Evolutionary conservation across 2,329 filamentous ascomycete genomes (phyloP), one percentile per base, ranked within the genome.

Genomic region (Grosmannia huntii): DNA sequence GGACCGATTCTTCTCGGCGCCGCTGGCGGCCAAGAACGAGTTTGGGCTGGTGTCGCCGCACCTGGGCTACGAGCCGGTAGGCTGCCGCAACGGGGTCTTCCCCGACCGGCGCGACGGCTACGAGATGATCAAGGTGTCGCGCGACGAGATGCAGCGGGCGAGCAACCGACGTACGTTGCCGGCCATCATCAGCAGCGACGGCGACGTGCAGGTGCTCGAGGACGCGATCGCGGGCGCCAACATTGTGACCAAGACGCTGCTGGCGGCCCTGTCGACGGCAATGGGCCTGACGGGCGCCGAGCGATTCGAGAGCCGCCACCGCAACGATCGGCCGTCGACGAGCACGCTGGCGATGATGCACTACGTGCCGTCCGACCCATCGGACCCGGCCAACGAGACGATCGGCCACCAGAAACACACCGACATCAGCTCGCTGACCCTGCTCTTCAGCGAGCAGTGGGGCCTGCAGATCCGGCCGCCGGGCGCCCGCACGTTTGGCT

Each of bases 381-480:
- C 70, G 19, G 73, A 76, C 59, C 70, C 73, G 44, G 64, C 70
- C 21, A 33, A 55, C 21, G 53, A 60, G 36, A 46, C 46, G 19
- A 48, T 79, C 63, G 76, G 76, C 27, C 77, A 80, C 69, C 74
- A 79, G 68, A 79, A 16, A 14, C 36, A 38, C 14, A 38, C 36
- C 14, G 36, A 38, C 36, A 38, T 38, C 67, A 75, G 76, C 65
- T 75, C 75, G 21, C 68, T 82, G 46, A 81, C 79, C 7, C 68
- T 82, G 53, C 73, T 82, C 49, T 81, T 82, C 72, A 74, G 70
- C 64, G 73, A 79, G 68, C 73, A 80, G 68, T 79, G 76, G 76
- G 80, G 80, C 7, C 74, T 83, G 33, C 80, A 83, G 67, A 73
- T 82, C 61, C 75, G 75, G 3, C 75, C 77, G 0, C 59, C 59